Evolutionary conservation across 2,329 filamentous ascomycete genomes (phyloP).

Genomic region (Thielaviopsis populi): DNA sequence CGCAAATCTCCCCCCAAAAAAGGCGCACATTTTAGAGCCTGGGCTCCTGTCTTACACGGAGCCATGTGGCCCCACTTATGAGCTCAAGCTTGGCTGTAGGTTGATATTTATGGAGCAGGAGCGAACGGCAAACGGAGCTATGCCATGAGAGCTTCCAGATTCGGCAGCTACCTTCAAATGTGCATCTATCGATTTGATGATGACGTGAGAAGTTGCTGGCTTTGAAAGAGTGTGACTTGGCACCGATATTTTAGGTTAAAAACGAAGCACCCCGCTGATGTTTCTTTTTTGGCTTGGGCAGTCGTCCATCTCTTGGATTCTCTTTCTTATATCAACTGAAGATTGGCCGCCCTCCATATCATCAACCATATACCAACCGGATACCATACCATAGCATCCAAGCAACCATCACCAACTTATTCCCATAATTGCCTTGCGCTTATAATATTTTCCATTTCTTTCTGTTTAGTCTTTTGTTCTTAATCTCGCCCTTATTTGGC

Average conservation of each 20-base stretch:
- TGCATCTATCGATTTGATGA: background rate
- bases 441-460: constrained; percentile 1
- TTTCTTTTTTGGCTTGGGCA: background rate
- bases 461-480: background rate
- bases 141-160: background rate
- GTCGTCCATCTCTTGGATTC: background rate
- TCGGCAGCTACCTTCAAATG: background rate
- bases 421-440: background rate
- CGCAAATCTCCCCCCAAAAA: background rate
- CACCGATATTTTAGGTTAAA: background rate
- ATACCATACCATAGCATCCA: no score
- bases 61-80: background rate
- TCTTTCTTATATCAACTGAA: background rate
- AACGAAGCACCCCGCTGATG: background rate
- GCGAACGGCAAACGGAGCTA: background rate
- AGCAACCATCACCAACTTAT: background rate
- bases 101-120: background rate
- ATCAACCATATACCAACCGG: background rate
- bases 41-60: background rate
- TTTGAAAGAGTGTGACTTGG: background rate
- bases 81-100: background rate
- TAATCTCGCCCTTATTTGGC: background rate
- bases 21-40: background rate
- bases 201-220: constrained; percentile 1
- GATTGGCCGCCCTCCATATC: constrained; percentile 6